Evolutionary conservation across 352 stramenopile genomes (phyloP).

Genomic region (Plasmopara muralis): DNA sequence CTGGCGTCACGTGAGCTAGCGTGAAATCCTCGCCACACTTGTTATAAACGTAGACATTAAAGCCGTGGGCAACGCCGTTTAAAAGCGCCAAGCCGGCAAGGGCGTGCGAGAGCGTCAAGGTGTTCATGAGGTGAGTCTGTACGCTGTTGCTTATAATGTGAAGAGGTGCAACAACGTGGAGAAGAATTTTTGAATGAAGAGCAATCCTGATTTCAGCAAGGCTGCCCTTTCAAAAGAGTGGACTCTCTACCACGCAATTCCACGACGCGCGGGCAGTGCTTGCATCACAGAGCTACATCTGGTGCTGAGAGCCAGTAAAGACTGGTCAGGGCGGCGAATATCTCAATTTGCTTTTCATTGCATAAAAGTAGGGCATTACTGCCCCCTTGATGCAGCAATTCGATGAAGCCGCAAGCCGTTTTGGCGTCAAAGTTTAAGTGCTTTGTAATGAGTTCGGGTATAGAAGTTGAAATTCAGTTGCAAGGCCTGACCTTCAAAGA

Average conservation of each 20-base stretch:
- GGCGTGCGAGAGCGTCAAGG: conserved; percentile 23
- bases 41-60: conserved; percentile 58
- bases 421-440: too few relatives aligned
- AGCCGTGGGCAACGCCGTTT: conserved; percentile 19
- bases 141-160: conserved; percentile 17
- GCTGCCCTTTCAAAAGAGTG: background rate
- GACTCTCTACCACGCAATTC: conserved; percentile 17
- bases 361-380: too few relatives aligned
- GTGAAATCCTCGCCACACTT: conserved; percentile 40
- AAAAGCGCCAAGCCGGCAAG: conserved; percentile 29
- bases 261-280: conserved; percentile 14
- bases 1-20: conserved; percentile 31
- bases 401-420: too few relatives aligned
- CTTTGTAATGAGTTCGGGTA: too few relatives aligned
- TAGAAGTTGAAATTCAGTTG: too few relatives aligned
- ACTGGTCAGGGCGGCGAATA: background rate
- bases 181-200: conserved; percentile 32
- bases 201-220: background rate
- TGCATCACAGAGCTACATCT: conserved; percentile 7
- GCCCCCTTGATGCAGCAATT: too few relatives aligned
- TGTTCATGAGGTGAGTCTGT: conserved; percentile 27
- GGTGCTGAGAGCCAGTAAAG: conserved; percentile 16
- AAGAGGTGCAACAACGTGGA: conserved; percentile 24
- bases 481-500: too few relatives aligned
- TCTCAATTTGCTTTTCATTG: conserved; percentile 9